Evolutionary conservation across 225 moss, liverwort and hornwort species (phyloP), one percentile per base, ranked within the genome.

Genomic region (Bryoerythrophyllum caledonicum): DNA sequence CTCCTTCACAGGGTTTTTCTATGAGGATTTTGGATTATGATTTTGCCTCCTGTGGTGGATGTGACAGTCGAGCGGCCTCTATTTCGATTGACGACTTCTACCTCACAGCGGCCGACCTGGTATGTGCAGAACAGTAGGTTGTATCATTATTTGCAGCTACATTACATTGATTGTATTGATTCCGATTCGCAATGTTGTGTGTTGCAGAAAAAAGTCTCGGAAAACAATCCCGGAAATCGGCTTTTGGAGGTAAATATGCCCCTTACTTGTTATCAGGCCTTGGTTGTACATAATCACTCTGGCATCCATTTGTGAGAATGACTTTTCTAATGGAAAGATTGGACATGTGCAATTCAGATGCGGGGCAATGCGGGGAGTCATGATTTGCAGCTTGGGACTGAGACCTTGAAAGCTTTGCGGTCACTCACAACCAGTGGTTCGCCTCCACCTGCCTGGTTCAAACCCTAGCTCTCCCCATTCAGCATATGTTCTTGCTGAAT

Each of bases 321-420:
- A 41, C 48, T 52, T 12, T 53, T 54, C 63, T 73, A 62, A 72
- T 46, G 11, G 27, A 78, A 49, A 12, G 48, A 49, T 64, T 68
- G 60, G 34, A 28, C 21, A 44, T 77, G 40, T 65, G 63, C 65
- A 70, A 70, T 64, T 49, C 90, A 95, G 93, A 80, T 93, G 83
- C 90, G 95, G 82, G 95, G 95, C 58, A 96, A 96, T 82, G 95
- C 95, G 79, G 95, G 95, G 70, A 89, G 87, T 75, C 95, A 96
- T 81, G 93, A 96, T 79, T 80, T 96, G 71, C 78, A 90, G 74
- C 86, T 93, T 72, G 95, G 95, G 68, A 83, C 80, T 44, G 82
- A 93, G 72, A 91, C 86, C 20, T 55, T 96, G 58, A 68, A 85
- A 44, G 61, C 90, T 67, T 80, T 96, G 74, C 84, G 84, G 80